Evolutionary conservation across 306 rosid species (phyloP).

Genomic region (Trichosanthes truncata): DNA sequence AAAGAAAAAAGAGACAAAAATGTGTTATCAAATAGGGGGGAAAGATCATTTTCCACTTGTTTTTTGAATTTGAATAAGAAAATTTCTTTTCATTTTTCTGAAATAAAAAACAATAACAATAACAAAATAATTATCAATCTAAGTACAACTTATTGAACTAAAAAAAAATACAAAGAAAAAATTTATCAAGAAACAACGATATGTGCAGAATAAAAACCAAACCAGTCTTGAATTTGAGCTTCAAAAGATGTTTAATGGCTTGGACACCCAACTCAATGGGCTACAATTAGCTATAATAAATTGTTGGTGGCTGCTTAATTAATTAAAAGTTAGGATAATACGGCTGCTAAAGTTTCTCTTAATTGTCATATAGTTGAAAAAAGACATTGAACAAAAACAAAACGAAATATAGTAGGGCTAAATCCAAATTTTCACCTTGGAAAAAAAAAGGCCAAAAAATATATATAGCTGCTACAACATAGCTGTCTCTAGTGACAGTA

Average conservation of each 20-base stretch:
- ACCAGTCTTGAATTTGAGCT: neutral
- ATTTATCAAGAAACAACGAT: neutral
- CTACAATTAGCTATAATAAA: neutral
- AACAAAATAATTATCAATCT: too few species aligned
- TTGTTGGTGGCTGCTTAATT: constrained; percentile 4
- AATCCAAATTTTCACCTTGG: neutral
- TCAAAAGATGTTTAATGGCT: neutral
- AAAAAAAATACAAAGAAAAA: too few species aligned
- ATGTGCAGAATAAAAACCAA: neutral
- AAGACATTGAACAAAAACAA: neutral
- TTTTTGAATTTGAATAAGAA: too few species aligned
- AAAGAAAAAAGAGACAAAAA: too few species aligned
- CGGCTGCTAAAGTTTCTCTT: constrained; percentile 3
- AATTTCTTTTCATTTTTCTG: too few species aligned
- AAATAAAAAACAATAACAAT: too few species aligned
- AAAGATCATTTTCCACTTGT: too few species aligned
- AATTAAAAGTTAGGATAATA: neutral
- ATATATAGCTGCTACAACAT: too few species aligned
- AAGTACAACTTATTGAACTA: too few species aligned
- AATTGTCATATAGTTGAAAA: neutral
- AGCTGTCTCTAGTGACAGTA: too few species aligned
- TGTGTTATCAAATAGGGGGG: neutral
- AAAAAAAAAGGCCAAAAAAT: too few species aligned
- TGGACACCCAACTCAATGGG: neutral
- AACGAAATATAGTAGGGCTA: neutral